These are phyloP conservation scores for Paragyromitra xinjiangensis DNA, from an alignment of 495 filamentous ascomycete species.

Conservation along the genomic window DNA sequence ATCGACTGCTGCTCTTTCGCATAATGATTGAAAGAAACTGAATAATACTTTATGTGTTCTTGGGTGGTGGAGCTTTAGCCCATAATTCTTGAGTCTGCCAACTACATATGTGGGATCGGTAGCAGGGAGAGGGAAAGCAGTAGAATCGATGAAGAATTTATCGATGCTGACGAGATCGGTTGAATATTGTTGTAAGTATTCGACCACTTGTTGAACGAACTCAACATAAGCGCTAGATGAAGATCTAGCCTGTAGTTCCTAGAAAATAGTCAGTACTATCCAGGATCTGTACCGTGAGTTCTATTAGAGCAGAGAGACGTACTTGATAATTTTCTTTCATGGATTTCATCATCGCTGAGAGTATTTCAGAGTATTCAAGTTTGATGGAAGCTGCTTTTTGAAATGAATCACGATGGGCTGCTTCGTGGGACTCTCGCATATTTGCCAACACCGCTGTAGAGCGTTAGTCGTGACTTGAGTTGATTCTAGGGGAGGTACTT, in stretches of 20 bases:
- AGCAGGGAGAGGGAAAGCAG: slow-evolving; percentile 71
- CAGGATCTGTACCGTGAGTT: neutral
- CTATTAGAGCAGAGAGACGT: slow-evolving; percentile 60
- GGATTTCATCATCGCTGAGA: slow-evolving; percentile 68
- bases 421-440: slow-evolving; percentile 67
- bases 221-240: slow-evolving; percentile 67
- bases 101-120: slow-evolving; percentile 75
- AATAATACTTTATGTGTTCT: slow-evolving; percentile 68
- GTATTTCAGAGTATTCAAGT: slow-evolving; percentile 66
- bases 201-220: slow-evolving; percentile 72
- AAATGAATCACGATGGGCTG: slow-evolving; percentile 54
- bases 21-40: slow-evolving; percentile 71
- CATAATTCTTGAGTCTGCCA: slow-evolving; percentile 71
- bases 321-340: slow-evolving; percentile 77
- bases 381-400: slow-evolving; percentile 59
- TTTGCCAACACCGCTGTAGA: slow-evolving; percentile 65
- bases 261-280: slow-evolving; percentile 19
- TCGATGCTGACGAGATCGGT: slow-evolving; percentile 70
- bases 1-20: slow-evolving; percentile 70
- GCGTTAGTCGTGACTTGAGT: slow-evolving; percentile 19
- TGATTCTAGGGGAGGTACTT: slow-evolving; percentile 13
- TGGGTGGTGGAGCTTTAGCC: slow-evolving; percentile 65
- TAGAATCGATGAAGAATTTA: slow-evolving; percentile 73
- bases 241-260: slow-evolving; percentile 48
- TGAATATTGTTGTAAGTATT: slow-evolving; percentile 72